phyloP scores from a whole-genome alignment of 108 stramenopile genomes.

The Skeletonema marinoi region DNA sequence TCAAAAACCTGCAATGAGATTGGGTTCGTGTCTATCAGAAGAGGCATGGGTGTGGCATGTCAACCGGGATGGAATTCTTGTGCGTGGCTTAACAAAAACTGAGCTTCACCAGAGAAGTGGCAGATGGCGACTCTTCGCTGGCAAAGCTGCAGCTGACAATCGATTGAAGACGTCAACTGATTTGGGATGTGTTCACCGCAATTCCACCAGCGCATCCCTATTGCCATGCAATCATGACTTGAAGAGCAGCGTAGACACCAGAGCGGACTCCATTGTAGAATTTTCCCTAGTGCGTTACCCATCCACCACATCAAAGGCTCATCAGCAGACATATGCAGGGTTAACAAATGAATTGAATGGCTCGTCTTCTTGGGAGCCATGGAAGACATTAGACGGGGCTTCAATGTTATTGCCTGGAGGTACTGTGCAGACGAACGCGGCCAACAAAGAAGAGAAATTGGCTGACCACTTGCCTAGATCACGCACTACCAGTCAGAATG shows the following conservation, averaged over 20 bases:
- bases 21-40: constrained; percentile 59
- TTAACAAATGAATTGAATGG: constrained; percentile 3
- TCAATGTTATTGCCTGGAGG: not conserved
- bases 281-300: constrained; percentile 53
- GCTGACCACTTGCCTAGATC: constrained; percentile 40
- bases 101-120: constrained; percentile 18
- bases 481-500: constrained; percentile 34
- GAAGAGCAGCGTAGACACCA: not conserved
- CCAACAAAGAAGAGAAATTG: not conserved
- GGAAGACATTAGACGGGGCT: constrained; percentile 31
- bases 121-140: constrained; percentile 10
- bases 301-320: constrained; percentile 8
- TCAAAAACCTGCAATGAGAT: constrained; percentile 23
- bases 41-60: constrained; percentile 75
- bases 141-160: not conserved
- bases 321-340: not conserved
- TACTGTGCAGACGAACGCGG: not conserved
- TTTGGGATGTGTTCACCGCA: constrained; percentile 23
- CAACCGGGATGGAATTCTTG: constrained; percentile 57
- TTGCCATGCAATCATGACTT: constrained; percentile 14
- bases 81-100: constrained; percentile 34
- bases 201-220: constrained; percentile 11
- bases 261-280: constrained; percentile 15
- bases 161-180: not conserved
- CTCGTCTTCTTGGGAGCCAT: constrained; percentile 20